phyloP scores from a whole-genome alignment of 2,329 filamentous ascomycete species.

The Fusarium sulawesiense region DNA sequence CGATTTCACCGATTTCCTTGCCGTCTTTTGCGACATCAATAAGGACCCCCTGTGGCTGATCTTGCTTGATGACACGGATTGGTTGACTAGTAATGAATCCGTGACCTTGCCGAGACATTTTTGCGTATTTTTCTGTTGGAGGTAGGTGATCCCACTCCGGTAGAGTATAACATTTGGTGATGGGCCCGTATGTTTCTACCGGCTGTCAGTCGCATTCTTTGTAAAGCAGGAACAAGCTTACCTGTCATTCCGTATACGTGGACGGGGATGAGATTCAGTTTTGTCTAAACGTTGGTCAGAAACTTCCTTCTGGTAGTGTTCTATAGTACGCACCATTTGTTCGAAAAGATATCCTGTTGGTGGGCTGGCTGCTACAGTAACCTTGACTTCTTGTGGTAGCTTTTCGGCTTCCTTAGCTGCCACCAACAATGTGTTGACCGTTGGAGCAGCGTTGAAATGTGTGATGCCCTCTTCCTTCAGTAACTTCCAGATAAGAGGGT shows the following conservation, averaged over 20 bases:
- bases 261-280: slow-evolving; percentile 86
- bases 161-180: slow-evolving; percentile 92
- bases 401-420: slow-evolving; percentile 78
- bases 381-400: slow-evolving; percentile 77
- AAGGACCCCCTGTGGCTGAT: slow-evolving; percentile 70
- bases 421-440: slow-evolving; percentile 94
- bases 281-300: slow-evolving; percentile 47
- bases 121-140: slow-evolving; percentile 80
- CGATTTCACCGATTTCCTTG: slow-evolving; percentile 68
- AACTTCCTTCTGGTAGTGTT: neutral
- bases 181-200: slow-evolving; percentile 88
- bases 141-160: slow-evolving; percentile 84
- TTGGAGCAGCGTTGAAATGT: slow-evolving; percentile 95
- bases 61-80: slow-evolving; percentile 82
- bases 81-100: slow-evolving; percentile 88
- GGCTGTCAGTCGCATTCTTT: neutral
- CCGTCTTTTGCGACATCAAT: slow-evolving; percentile 62
- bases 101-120: slow-evolving; percentile 94
- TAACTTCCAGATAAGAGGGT: slow-evolving; percentile 89
- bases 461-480: slow-evolving; percentile 89
- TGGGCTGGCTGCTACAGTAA: slow-evolving; percentile 93
- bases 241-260: slow-evolving; percentile 88
- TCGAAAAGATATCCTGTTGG: slow-evolving; percentile 92
- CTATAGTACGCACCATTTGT: slow-evolving; percentile 74
- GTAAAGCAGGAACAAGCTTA: slow-evolving; percentile 16